Percentiles rank a stretch among this genome's conserved stretches.
Conservation (phyloP, 177 flowering plant species). For the Telopea speciosissima region DNA sequence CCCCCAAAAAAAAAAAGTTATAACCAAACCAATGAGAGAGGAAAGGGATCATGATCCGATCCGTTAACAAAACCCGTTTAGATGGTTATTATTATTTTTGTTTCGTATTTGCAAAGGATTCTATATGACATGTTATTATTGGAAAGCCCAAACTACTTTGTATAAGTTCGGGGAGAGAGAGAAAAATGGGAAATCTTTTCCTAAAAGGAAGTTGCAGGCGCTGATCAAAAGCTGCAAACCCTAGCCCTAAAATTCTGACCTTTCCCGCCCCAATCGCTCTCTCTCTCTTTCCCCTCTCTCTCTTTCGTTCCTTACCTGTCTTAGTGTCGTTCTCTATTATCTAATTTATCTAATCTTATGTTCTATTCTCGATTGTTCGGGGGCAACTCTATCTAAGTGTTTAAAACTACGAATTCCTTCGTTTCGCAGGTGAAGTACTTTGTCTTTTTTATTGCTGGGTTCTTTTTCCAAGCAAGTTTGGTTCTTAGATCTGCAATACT, state of each 20-base stretch:
- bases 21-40: no score
- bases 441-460: not conserved
- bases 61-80: no score
- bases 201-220: constrained; percentile 5
- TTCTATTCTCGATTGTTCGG: not conserved
- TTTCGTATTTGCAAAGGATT: no score
- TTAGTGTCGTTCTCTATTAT: not conserved
- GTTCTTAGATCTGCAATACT: constrained; percentile 13
- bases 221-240: constrained; percentile 5
- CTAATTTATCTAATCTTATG: not conserved
- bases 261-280: not conserved
- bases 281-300: not conserved
- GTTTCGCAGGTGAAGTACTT: not conserved
- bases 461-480: not conserved
- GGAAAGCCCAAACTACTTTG: no score
- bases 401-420: not conserved
- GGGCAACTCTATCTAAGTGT: constrained; percentile 1
- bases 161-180: not conserved
- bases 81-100: no score
- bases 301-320: not conserved
- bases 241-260: constrained; percentile 6
- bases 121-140: no score
- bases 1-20: no score
- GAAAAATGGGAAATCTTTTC: not conserved
- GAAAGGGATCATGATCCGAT: no score